Evolutionary conservation across 805 yeast genomes (phyloP), one percentile per base, ranked within the genome.

Genomic region (Lipomyces anomalus): DNA sequence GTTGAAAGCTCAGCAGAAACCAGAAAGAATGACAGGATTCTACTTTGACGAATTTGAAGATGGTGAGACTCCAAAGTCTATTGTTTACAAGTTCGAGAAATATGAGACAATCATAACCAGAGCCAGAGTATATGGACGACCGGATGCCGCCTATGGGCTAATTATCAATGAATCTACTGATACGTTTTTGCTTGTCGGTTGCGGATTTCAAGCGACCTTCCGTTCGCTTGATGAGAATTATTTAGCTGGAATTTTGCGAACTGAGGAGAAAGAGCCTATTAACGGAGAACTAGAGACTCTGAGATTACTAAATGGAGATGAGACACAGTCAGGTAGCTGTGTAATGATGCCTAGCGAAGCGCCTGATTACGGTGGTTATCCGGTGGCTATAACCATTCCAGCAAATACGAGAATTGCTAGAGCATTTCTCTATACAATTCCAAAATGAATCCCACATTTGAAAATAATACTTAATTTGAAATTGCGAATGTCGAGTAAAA

Each of bases 241-340:
- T 13, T 24, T 20, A 24, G 13, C 43, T 13, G 53, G 53, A 26
- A 22, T 44, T 6, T 18, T 44, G 30, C 37, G 39, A 3, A 30
- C 44, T 28, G 28, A 37, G 22, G 53, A 45, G 35, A 32, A 26
- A 11, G 32, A 22, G n/a, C 38, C 43, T 1, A 22, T 18, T 21
- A 35, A 20, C 16, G 53, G 52, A n/a, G 29, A 41, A n/a, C 40
- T 43, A 18, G 32, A 21, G 17, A 44, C 47, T 6, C 23, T 47
- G 17, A 47, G 56, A 11, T 23, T 23, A 22, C 37, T 52, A 20
- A 52, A 52, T 28, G 56, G 56, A 3, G 56, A 52, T 34, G 56
- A 52, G 36, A 46, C 56, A 13, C 6, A 9, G 7, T 7, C 16
- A 6, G 42, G 42, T 6, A 28, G n/a, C 16, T 39, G 16, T 39